Base-by-base conservation (phyloP, 106 monocot species). In the Posidonia australis region DNA sequence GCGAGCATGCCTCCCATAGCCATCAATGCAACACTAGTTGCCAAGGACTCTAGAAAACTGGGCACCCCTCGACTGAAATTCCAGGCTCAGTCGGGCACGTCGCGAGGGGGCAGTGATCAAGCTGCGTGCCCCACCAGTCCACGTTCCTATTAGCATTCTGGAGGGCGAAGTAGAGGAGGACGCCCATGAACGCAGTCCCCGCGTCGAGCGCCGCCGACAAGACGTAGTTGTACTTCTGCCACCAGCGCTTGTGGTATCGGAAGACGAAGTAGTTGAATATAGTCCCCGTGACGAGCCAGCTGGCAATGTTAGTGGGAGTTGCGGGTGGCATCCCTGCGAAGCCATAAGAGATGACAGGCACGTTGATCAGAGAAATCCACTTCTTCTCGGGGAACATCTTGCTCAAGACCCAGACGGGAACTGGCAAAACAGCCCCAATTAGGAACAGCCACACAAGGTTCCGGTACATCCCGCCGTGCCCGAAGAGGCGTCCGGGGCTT, bases 261-360 rank as follows among this genome's bases (percentile, higher is more conserved):
- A 92, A 92, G 13, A 92, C 84, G 48, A 92, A 87, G 77, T 69
- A 87, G 71, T 92, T 92, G 82, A 88, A 88, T 46, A 88, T 67
- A 16, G 88, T 88, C 4, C 88, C 88, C 0, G 82, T 85, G 3
- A 92, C 24, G 14, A 92, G 85, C 92, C 92, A 92, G 71, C 85
- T 92, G 1, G 82, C 88, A 1, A 92, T 88, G 78, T 92, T 92
- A 17, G 88, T 92, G 13, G 92, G 88, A 1, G 92, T 92, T 1
- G 92, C 92, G 0, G 92, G 92, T 1, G 92, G 92, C 92, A 92
- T 92, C 20, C 92, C 88, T 5, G 92, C 92, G 28, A 92, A 92
- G 3, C 92, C 92, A 44, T 85, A 92, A 3, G 82, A 88, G 17
- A 92, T 88, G 55, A 92, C 88, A 0, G 92, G 92, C 11, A 92